These are phyloP conservation scores for Penicillium sp. DNA, from an alignment of 2,329 filamentous ascomycete genomes.

Conservation along the genomic window DNA sequence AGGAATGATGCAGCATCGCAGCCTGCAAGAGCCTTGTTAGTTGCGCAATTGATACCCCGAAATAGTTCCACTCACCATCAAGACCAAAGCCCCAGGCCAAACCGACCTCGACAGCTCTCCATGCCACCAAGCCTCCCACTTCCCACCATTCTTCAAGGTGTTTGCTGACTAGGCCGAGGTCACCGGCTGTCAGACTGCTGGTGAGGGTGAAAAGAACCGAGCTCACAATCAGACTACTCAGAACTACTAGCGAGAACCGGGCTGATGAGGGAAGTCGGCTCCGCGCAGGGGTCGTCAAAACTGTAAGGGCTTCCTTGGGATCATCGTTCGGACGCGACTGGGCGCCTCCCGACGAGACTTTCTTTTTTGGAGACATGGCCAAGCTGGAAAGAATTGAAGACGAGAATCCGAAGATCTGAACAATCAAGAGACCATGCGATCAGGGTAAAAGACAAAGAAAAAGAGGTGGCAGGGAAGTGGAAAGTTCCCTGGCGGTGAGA, in stretches of 20 bases:
- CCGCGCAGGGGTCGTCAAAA: slow-evolving; percentile 9
- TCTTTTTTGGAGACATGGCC: slow-evolving; percentile 19
- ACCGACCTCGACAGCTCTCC: slow-evolving; percentile 61
- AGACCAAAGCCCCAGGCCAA: slow-evolving; percentile 66
- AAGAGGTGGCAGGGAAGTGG: slow-evolving; percentile 6
- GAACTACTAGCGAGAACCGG: slow-evolving; percentile 46
- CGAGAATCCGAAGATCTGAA: neutral
- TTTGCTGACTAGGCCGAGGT: slow-evolving; percentile 64
- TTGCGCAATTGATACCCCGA: too few species aligned
- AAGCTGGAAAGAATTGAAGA: neutral
- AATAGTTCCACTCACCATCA: slow-evolving; percentile 47
- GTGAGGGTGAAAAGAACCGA: slow-evolving; percentile 60
- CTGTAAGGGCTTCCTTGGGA: slow-evolving; percentile 9
- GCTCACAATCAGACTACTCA: slow-evolving; percentile 57
- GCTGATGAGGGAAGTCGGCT: slow-evolving; percentile 26
- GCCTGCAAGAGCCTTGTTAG: slow-evolving; percentile 38
- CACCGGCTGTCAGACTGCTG: slow-evolving; percentile 56
- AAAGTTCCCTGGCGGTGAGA: slow-evolving; percentile 24
- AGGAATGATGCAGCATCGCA: slow-evolving; percentile 62
- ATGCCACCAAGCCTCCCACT: slow-evolving; percentile 51
- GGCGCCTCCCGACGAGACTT: slow-evolving; percentile 13
- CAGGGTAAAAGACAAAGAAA: neutral
- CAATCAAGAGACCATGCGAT: neutral
- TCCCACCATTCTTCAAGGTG: slow-evolving; percentile 59
- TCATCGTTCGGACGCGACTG: slow-evolving; percentile 9